Evolutionary conservation across 139 green algal genomes (phyloP), one percentile per base, ranked within the genome.

Genomic region (Coelastrella sp.): DNA sequence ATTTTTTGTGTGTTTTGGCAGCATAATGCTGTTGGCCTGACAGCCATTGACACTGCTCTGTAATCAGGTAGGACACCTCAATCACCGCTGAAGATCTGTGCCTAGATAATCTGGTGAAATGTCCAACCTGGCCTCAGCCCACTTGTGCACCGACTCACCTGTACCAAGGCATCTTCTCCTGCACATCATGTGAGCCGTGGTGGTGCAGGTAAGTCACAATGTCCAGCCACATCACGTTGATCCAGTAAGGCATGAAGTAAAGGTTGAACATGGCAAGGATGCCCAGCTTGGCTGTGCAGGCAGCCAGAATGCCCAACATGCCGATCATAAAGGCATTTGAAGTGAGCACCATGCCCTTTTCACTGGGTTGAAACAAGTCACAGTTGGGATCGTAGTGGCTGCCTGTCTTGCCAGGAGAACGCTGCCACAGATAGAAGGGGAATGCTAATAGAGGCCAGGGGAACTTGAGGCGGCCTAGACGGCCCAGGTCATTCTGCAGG

Each of bases 161-260:
- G 95, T 98, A 99, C 97, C 97, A 99, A 74, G 97, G 97, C 88
- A 99, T 93, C 93, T 98, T 95, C 93, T 97, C 95, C 6, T 95
- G 89, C 7, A 84, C 24, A 89, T 98, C 94, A 66, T 90, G 72
- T 49, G 92, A 92, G 82, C 97, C 97, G 90, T 99, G 97, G 92
- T 99, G 97, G 93, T 99, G 97, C 91, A 99, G 95, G 94, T 99
- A 99, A 17, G 97, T 99, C 12, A 99, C 97, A 6, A 97, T 84
- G 88, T 99, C 97, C 66, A 99, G 96, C 97, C 97, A 99, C 72
- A 98, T 82, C 56, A 99, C 97, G 89, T 96, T 95, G 58, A 99
- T 79, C 92, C 92, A 94, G 96, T 98, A 99, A 61, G 97, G 97
- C 78, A 99, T 75, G 8, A 98, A 89, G 94, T 99, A 99, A 61